Conservation (phyloP, 129 eudicot species). For the Cynara cardunculus region DNA sequence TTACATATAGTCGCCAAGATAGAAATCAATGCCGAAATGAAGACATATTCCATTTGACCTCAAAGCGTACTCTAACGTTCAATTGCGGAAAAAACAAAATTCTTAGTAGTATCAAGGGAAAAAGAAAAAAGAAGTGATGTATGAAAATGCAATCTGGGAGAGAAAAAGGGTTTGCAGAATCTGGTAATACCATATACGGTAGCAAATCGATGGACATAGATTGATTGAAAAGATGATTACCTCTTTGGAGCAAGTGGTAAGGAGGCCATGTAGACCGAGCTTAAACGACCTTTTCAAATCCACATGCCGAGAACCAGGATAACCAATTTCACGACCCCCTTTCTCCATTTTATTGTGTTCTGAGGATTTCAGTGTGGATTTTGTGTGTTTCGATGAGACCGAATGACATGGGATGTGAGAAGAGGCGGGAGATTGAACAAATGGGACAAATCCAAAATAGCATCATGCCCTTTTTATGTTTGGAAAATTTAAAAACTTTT, state of each 20-base stretch:
- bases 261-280: slow-evolving; percentile 37
- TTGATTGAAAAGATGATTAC: slow-evolving; percentile 16
- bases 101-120: background rate
- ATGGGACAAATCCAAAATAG: background rate
- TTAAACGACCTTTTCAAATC: slow-evolving; percentile 48
- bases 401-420: background rate
- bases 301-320: slow-evolving; percentile 35
- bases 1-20: background rate
- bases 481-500: too few relatives aligned
- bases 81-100: background rate
- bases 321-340: background rate
- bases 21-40: slow-evolving; percentile 1
- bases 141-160: background rate
- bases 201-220: background rate
- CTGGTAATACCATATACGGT: background rate
- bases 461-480: too few relatives aligned
- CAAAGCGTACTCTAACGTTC: background rate
- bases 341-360: slow-evolving; percentile 35
- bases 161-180: background rate
- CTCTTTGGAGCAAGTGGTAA: slow-evolving; percentile 62
- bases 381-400: background rate
- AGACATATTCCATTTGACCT: background rate
- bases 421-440: background rate
- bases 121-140: too few relatives aligned
- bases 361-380: background rate